Evolutionary conservation across 116 monocot genomes (phyloP).

Genomic region (Zostera marina): DNA sequence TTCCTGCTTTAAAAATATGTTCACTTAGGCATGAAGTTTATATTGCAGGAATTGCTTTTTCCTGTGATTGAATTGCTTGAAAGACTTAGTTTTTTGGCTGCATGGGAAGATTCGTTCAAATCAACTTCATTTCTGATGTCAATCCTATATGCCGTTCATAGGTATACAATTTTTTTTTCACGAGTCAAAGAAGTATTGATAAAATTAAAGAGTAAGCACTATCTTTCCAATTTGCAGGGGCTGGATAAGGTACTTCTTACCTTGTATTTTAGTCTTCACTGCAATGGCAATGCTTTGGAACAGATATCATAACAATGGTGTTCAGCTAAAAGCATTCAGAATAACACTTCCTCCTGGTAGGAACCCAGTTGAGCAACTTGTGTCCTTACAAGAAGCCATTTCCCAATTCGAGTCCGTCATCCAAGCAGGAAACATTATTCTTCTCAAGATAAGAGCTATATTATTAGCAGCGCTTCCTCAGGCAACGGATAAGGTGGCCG

Average conservation of each 20-base stretch:
- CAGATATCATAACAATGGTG: constrained; percentile 34
- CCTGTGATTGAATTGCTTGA: constrained; percentile 49
- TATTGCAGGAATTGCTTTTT: constrained; percentile 70
- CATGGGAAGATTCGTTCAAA: constrained; percentile 84
- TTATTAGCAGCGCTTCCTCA: constrained; percentile 54
- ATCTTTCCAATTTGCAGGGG: constrained; percentile 28
- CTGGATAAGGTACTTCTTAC: constrained; percentile 58
- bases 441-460: constrained; percentile 84
- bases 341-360: constrained; percentile 41
- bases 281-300: constrained; percentile 68
- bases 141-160: constrained; percentile 36
- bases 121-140: constrained; percentile 50
- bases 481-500: constrained; percentile 51
- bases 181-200: background rate
- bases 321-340: constrained; percentile 43
- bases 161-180: constrained; percentile 24
- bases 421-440: constrained; percentile 60
- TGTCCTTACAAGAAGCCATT: constrained; percentile 66
- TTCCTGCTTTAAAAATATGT: too few species aligned
- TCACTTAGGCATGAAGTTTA: too few species aligned
- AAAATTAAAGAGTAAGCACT: too few species aligned
- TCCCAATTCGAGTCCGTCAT: constrained; percentile 56
- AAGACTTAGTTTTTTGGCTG: constrained; percentile 31
- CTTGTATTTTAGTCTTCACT: constrained; percentile 24
- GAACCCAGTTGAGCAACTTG: constrained; percentile 68